Evolutionary conservation across 2,329 filamentous ascomycete genomes (phyloP), one percentile per base, ranked within the genome.

Genomic region (Ophiocordyceps sinensis): DNA sequence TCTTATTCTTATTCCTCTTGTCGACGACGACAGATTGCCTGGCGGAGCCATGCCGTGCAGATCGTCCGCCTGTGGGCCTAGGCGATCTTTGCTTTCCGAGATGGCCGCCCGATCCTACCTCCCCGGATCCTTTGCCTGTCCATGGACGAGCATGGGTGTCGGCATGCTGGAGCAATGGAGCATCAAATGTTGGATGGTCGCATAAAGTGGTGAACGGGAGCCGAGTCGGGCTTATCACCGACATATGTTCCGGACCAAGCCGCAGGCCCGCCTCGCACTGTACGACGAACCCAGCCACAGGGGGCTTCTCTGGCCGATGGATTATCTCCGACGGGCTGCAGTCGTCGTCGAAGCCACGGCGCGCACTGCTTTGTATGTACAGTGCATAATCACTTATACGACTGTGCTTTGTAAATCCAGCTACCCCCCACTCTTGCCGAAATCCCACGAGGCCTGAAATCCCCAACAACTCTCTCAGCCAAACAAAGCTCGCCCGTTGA

Each of bases 201-300:
- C 23, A 23, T 23, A 23, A 23, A 23, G 28, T 30, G 26, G 26
- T n/a, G n/a, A n/a, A n/a, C n/a, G n/a, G n/a, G n/a, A n/a, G n/a
- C n/a, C n/a, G 30, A 32, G 6, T 6, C 36, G 36, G 23, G 17
- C 30, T 34, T 28, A 28, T 35, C 38, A 28, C 31, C n/a, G n/a
- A 26, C 30, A 6, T 11, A 14, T n/a, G 21, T 29, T 28, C 39
- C 39, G 39, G 39, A 21, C 15, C 30, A 29, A 36, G 31, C 39
- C 39, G 39, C 39, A 19, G 17, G 39, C 39, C 34, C 12, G 30
- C 23, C 23, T 28, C 21, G 39, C 31, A 40, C 39, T 40, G 31
- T 40, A 31, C 23, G 1, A 14, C 11, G 7, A 7, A 17, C 7
- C 10, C n/a, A 23, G 29, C 28, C 12, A 28, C 15, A 5, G 32